These are phyloP conservation scores for Candida krabiensis DNA, from an alignment of 805 yeast genomes.

Conservation along the genomic window DNA sequence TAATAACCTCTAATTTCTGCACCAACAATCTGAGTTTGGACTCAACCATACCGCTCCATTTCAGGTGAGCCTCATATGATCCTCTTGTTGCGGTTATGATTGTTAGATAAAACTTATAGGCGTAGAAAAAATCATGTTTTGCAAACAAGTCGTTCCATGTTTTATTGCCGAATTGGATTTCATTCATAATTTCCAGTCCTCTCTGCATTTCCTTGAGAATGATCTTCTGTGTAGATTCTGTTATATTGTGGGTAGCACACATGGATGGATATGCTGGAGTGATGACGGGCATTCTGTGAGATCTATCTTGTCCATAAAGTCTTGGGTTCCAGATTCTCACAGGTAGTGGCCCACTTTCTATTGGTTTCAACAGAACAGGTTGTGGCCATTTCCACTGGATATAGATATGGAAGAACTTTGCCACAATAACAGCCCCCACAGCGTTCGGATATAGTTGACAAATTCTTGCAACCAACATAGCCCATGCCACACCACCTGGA, in stretches of 20 bases:
- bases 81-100: constrained; percentile 76
- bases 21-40: constrained; percentile 80
- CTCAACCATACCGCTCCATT: constrained; percentile 94
- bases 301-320: constrained; percentile 82
- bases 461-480: constrained; percentile 96
- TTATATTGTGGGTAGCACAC: constrained; percentile 98
- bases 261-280: constrained; percentile 98
- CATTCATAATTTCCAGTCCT: constrained; percentile 70
- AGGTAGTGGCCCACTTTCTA: constrained; percentile 96
- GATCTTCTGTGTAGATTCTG: constrained; percentile 81
- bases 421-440: constrained; percentile 86
- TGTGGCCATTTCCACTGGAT: constrained; percentile 98
- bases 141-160: constrained; percentile 75
- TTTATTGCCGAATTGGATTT: constrained; percentile 60
- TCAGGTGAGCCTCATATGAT: constrained; percentile 75
- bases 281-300: constrained; percentile 95
- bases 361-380: constrained; percentile 87
- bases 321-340: constrained; percentile 97
- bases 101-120: constrained; percentile 84
- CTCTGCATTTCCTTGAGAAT: constrained; percentile 77
- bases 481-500: constrained; percentile 99
- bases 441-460: constrained; percentile 97
- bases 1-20: constrained; percentile 74
- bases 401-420: constrained; percentile 82
- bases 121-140: constrained; percentile 79